Evolutionary conservation across 139 green algal genomes (phyloP).

Genomic region (Eudorina sp.): DNA sequence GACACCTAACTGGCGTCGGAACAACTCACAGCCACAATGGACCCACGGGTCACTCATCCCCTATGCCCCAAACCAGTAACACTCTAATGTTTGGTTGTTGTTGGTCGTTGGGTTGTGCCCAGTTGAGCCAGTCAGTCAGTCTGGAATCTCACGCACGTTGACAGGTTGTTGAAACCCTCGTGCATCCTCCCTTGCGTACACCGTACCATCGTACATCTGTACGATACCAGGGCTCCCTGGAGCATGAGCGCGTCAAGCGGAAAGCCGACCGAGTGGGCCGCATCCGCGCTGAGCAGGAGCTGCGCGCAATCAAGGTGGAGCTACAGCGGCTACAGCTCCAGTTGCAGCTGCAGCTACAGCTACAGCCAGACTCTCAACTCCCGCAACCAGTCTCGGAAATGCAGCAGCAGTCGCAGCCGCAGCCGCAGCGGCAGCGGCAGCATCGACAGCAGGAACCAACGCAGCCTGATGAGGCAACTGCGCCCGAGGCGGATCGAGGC

Average conservation of each 20-base stretch:
- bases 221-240: background rate
- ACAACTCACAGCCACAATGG: no score
- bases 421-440: background rate
- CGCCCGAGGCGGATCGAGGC: background rate
- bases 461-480: background rate
- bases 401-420: background rate
- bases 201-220: no score
- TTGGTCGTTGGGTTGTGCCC: no score
- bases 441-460: background rate
- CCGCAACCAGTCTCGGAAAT: no score
- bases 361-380: background rate
- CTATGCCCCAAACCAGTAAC: no score
- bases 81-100: no score
- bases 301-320: conserved; percentile 23
- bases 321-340: conserved; percentile 38
- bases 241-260: conserved; percentile 50
- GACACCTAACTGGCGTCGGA: no score
- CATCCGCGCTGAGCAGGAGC: conserved; percentile 65
- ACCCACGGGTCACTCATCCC: no score
- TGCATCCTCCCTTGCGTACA: no score
- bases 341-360: conserved; percentile 4
- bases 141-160: no score
- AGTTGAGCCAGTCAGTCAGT: no score
- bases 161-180: no score
- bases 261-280: conserved; percentile 62